These are phyloP conservation scores for Dendrocalamus sinicus DNA, from an alignment of 176 grass and related monocot species.

Conservation along the genomic window DNA sequence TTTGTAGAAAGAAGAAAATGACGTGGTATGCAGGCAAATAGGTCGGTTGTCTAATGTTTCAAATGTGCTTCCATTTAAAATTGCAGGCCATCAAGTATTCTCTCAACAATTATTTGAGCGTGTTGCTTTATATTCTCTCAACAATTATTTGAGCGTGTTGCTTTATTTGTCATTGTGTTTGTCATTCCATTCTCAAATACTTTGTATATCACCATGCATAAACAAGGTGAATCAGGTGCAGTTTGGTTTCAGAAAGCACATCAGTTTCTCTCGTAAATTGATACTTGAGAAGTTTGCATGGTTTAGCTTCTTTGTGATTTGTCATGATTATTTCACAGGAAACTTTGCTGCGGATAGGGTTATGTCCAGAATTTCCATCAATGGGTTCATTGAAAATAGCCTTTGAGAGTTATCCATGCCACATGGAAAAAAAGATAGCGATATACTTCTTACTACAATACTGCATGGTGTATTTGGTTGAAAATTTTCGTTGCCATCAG, in stretches of 20 bases:
- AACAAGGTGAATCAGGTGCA: not conserved
- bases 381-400: not conserved
- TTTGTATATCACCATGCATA: not conserved
- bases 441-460: not conserved
- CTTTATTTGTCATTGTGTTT: not conserved
- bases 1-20: not conserved
- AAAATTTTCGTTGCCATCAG: not conserved
- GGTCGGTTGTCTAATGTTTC: not conserved
- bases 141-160: too few relatives aligned
- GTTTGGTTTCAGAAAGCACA: constrained; percentile 3
- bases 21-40: not conserved
- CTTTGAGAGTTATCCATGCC: not conserved
- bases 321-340: not conserved
- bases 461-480: not conserved
- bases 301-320: constrained; percentile 20
- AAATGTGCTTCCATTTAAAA: not conserved
- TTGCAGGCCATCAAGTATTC: not conserved
- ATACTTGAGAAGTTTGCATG: not conserved
- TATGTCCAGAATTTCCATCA: not conserved
- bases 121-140: too few relatives aligned
- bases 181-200: not conserved
- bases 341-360: not conserved
- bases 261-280: not conserved
- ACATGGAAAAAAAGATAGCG: too few relatives aligned
- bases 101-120: too few relatives aligned